These are phyloP conservation scores for Acorus calamus DNA, from an alignment of 106 monocot genomes.

Conservation along the genomic window DNA sequence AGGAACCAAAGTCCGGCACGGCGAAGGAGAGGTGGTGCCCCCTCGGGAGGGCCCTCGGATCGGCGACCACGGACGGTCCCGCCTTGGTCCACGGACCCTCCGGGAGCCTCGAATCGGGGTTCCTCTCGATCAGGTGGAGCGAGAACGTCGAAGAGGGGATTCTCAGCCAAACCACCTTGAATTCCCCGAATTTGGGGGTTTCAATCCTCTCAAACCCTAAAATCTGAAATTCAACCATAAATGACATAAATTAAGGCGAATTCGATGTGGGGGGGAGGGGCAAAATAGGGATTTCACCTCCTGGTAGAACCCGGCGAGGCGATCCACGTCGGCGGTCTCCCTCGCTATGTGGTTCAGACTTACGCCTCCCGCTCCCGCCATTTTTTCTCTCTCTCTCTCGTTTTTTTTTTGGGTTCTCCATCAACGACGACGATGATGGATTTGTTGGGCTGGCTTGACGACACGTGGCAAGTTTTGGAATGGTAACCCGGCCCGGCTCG, in stretches of 20 bases:
- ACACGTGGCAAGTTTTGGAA: no score
- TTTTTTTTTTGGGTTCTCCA: no score
- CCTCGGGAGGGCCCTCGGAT: constrained; percentile 44
- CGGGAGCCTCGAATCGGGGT: constrained; percentile 52
- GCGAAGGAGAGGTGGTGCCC: constrained; percentile 63
- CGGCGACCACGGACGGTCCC: constrained; percentile 2
- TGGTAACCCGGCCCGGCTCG: no score
- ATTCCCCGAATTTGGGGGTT: constrained; percentile 45
- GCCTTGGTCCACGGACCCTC: constrained; percentile 26
- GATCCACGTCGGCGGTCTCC: constrained; percentile 57
- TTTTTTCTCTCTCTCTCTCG: background rate
- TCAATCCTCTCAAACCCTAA: constrained; percentile 69
- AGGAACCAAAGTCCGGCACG: constrained; percentile 57
- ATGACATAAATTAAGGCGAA: background rate
- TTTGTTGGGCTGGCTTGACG: no score
- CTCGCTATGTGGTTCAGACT: constrained; percentile 66
- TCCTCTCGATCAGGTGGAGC: constrained; percentile 76
- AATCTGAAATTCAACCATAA: constrained; percentile 14
- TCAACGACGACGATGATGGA: no score
- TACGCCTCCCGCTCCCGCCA: constrained; percentile 23
- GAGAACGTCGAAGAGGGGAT: constrained; percentile 27
- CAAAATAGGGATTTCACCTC: constrained; percentile 17
- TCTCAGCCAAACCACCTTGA: constrained; percentile 65
- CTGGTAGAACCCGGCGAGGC: constrained; percentile 77
- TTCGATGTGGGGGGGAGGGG: background rate